Percentiles rank a stretch among this genome's conserved stretches.
Evolutionary conservation across 495 filamentous ascomycete species (phyloP).

Genomic region (Annulohypoxylon bovei): DNA sequence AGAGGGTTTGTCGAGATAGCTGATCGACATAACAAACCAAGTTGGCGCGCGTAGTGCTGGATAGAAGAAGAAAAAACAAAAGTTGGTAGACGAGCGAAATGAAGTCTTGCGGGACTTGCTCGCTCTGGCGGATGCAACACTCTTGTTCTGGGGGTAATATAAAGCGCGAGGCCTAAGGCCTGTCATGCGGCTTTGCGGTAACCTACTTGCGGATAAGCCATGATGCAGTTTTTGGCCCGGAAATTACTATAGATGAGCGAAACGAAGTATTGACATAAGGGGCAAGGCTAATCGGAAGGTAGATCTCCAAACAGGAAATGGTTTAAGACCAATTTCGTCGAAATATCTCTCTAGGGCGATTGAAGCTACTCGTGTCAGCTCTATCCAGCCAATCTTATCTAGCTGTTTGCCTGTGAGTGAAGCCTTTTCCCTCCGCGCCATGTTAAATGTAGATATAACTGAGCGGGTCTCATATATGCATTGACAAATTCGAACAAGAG

Average conservation of each 20-base stretch:
- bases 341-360: slow-evolving; percentile 3
- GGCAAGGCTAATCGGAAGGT: slow-evolving; percentile 38
- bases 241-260: slow-evolving; percentile 47
- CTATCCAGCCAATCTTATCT: slow-evolving; percentile 11
- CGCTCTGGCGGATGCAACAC: slow-evolving; percentile 48
- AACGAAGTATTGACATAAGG: slow-evolving; percentile 29
- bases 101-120: slow-evolving; percentile 31
- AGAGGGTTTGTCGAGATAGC: slow-evolving; percentile 31
- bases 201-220: slow-evolving; percentile 39
- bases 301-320: slow-evolving; percentile 39
- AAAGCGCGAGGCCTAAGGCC: slow-evolving; percentile 17
- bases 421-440: slow-evolving; percentile 3
- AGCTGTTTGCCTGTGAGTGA: not conserved
- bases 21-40: slow-evolving; percentile 37
- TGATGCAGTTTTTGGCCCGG: slow-evolving; percentile 40
- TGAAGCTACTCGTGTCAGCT: slow-evolving; percentile 29
- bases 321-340: slow-evolving; percentile 10
- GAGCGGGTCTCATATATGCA: slow-evolving; percentile 18
- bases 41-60: slow-evolving; percentile 28
- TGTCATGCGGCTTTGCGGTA: slow-evolving; percentile 43
- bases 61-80: not conserved
- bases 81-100: slow-evolving; percentile 22
- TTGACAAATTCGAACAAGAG: slow-evolving; percentile 3
- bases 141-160: slow-evolving; percentile 33
- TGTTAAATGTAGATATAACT: slow-evolving; percentile 1